Evolutionary conservation across 768 basidiomycete species (phyloP).

Genomic region (Suillus fuscotomentosus): DNA sequence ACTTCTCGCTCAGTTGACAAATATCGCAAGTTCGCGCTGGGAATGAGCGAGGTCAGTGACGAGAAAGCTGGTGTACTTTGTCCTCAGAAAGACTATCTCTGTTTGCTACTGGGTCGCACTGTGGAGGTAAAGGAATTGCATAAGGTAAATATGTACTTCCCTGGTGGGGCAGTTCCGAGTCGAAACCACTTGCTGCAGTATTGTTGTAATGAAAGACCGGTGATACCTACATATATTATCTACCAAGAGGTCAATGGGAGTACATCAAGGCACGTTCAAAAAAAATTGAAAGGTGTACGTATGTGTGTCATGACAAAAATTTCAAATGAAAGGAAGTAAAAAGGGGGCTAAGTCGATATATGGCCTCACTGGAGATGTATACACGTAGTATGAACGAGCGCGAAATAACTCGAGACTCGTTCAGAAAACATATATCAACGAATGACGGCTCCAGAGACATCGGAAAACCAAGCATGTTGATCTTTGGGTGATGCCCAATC

Average conservation of each 20-base stretch:
- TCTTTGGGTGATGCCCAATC: slow-evolving; percentile 65
- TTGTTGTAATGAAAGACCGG: background rate
- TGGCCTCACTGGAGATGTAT: background rate
- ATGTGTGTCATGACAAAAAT: background rate
- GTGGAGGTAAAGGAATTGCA: background rate
- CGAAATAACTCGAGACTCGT: background rate
- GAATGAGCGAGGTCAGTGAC: background rate
- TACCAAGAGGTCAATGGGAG: background rate
- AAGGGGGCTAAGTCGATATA: background rate
- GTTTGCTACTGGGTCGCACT: background rate
- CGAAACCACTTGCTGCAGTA: background rate
- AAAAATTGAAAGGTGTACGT: background rate
- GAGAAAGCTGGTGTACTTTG: background rate
- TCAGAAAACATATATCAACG: background rate
- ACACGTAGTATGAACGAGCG: background rate
- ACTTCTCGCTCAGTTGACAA: background rate
- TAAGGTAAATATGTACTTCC: background rate
- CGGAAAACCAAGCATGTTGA: slow-evolving; percentile 59
- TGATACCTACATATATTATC: background rate
- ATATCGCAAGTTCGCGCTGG: background rate
- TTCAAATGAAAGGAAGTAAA: background rate
- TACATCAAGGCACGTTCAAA: background rate
- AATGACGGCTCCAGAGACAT: slow-evolving; percentile 47
- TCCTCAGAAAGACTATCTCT: slow-evolving; percentile 3
- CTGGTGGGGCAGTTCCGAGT: background rate